Evolutionary conservation across 2,329 filamentous ascomycete genomes (phyloP).

Genomic region (Neofusicoccum ribis): DNA sequence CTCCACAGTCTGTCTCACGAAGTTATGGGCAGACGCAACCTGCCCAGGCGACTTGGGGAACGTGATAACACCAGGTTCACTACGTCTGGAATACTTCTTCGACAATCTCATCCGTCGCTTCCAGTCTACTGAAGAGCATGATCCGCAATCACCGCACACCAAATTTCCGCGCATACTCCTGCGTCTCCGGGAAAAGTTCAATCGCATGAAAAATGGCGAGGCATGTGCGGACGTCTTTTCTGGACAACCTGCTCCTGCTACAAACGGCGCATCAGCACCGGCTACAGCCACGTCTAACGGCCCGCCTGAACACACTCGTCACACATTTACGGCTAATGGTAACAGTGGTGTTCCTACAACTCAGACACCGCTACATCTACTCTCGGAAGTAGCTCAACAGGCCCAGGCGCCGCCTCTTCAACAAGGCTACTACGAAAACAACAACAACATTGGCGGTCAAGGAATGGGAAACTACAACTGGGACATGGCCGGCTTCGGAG

Average conservation of each 20-base stretch:
- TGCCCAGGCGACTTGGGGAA: conserved; percentile 51
- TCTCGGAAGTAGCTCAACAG: conserved; percentile 39
- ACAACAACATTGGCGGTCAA: neutral
- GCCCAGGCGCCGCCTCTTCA: conserved; percentile 17
- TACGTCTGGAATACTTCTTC: conserved; percentile 50
- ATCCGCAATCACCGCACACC: conserved; percentile 45
- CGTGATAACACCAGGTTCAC: conserved; percentile 49
- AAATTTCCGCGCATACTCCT: conserved; percentile 51
- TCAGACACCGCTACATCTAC: conserved; percentile 39
- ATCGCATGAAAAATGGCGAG: conserved; percentile 45
- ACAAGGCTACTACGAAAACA: conserved; percentile 10
- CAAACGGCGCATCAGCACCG: neutral
- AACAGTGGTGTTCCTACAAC: conserved; percentile 25
- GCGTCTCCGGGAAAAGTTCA: conserved; percentile 48
- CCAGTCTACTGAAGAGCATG: conserved; percentile 42
- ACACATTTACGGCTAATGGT: conserved; percentile 34
- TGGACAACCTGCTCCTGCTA: neutral
- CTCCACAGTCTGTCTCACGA: conserved; percentile 59
- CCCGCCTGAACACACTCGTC: conserved; percentile 24
- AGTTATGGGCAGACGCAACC: conserved; percentile 58
- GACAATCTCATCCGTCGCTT: conserved; percentile 49
- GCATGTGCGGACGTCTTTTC: conserved; percentile 7
- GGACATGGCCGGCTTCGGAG: conserved; percentile 7
- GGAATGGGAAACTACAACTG: neutral
- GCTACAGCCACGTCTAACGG: conserved; percentile 2